These are phyloP conservation scores for Tolypocladium tropicale DNA, from an alignment of 2,329 filamentous ascomycete genomes.

Conservation along the genomic window DNA sequence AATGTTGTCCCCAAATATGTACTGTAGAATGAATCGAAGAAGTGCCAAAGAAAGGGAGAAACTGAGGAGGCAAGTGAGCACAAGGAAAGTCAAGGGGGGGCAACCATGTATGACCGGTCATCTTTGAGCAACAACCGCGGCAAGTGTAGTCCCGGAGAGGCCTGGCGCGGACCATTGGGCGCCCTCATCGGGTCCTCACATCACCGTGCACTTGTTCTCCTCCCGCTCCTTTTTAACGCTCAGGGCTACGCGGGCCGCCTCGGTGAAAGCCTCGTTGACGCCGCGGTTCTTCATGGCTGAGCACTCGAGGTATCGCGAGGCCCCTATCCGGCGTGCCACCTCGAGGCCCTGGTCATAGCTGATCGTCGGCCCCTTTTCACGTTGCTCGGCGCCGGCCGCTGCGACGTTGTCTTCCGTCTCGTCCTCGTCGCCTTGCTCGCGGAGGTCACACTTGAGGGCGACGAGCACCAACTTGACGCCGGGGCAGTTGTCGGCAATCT, in stretches of 20 bases:
- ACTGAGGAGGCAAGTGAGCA: neutral
- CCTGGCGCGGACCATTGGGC: neutral
- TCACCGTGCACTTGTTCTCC: slow-evolving; percentile 49
- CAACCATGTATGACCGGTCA: too few species aligned
- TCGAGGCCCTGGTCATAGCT: slow-evolving; percentile 86
- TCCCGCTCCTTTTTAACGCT: slow-evolving; percentile 57
- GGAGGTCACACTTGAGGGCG: slow-evolving; percentile 91
- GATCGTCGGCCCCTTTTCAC: slow-evolving; percentile 64
- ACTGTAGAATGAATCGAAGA: neutral
- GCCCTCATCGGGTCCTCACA: slow-evolving; percentile 30
- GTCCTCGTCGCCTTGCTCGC: slow-evolving; percentile 66
- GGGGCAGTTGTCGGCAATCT: slow-evolving; percentile 96
- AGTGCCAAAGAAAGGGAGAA: neutral
- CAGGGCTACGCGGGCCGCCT: slow-evolving; percentile 88
- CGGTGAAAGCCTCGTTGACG: slow-evolving; percentile 97
- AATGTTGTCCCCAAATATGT: neutral
- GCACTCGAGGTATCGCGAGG: slow-evolving; percentile 92
- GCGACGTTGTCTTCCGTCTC: slow-evolving; percentile 48
- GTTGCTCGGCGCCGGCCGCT: slow-evolving; percentile 17
- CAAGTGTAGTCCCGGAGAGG: neutral
- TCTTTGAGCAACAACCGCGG: neutral
- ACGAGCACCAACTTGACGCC: slow-evolving; percentile 91
- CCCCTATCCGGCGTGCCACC: slow-evolving; percentile 83
- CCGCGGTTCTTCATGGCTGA: slow-evolving; percentile 97
- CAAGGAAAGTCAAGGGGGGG: neutral